These are phyloP conservation scores for Lachancea meyersii DNA, from an alignment of 805 yeast genomes.

Conservation along the genomic window DNA sequence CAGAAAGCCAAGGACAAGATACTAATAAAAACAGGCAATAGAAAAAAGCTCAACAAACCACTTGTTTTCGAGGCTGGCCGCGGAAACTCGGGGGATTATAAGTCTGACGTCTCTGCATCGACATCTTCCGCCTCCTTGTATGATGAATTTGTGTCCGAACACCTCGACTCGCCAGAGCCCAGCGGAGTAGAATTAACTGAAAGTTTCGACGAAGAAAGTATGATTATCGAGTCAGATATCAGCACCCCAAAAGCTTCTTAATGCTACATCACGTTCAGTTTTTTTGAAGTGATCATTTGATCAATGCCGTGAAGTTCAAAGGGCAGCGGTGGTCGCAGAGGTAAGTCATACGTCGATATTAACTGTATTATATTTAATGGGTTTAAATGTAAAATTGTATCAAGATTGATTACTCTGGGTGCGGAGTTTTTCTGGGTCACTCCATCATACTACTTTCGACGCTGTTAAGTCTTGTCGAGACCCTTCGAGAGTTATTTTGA, in stretches of 20 bases:
- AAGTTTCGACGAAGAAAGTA: not conserved
- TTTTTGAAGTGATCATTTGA: too few relatives aligned
- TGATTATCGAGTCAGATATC: not conserved
- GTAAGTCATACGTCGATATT: not conserved
- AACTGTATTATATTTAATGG: not conserved
- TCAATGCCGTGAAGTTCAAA: not conserved
- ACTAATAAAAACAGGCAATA: conserved; percentile 1
- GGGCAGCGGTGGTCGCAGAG: not conserved
- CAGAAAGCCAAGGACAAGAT: conserved; percentile 10
- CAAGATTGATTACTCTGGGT: too few relatives aligned
- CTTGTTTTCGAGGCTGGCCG: conserved; percentile 5
- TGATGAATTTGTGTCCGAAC: conserved; percentile 1
- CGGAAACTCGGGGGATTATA: not conserved
- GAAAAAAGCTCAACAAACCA: not conserved
- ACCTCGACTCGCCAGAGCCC: not conserved
- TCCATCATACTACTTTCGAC: conserved; percentile 12
- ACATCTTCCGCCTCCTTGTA: conserved; percentile 10
- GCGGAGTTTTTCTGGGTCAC: not conserved
- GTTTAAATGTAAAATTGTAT: too few relatives aligned
- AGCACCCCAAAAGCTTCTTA: too few relatives aligned
- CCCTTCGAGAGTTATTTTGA: conserved; percentile 4
- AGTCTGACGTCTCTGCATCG: conserved; percentile 10
- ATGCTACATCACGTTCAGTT: too few relatives aligned
- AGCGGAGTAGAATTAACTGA: not conserved
- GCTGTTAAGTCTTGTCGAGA: conserved; percentile 13